Evolutionary conservation across 495 filamentous ascomycete genomes (phyloP), one percentile per base, ranked within the genome.

Genomic region (Xanthoparmelia taractica): DNA sequence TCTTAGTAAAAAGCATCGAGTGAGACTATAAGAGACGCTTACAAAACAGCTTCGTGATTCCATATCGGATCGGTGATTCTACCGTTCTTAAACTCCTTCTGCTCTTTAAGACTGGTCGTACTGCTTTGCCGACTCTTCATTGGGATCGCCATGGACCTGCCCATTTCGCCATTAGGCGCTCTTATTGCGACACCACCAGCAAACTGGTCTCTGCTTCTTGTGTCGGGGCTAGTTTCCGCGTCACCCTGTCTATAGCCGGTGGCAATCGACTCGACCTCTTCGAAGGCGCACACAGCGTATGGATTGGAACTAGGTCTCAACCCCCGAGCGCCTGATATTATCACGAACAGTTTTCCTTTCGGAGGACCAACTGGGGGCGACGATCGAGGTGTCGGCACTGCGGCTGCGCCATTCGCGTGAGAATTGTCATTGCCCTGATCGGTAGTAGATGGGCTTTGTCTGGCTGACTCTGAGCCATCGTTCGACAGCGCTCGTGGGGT

Each of bases 11-110:
- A 45, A 4, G 25, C 23, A 59, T n/a, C 66, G 4, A 63, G 36
- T 56, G 47, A 55, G 33, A 59, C 41, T 10, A n/a, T 36, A 31
- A 63, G 48, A 25, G 52, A 38, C 37, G 63, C 55, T 63, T 82
- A 97, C 93, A 97, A 98, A 58, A 89, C 82, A 36, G 94, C 92
- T 71, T 95, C 92, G 60, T 96, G 92, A 73, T 95, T 89, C 94
- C 94, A 98, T 66, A 90, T 89, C 2, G 95, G 95, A 70, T 91
- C 87, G 23, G 91, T 95, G 60, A 91, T 87, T 61, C 80, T 80
- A 41, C 76, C 76, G 13, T 77, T 82, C 72, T 88, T 88, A 69
- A 86, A 84, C 20, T 88, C 85, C 55, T 81, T 82, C 70, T 83
- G 80, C 56, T 95, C 90, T 15, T 80, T 77, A 45, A 87, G 73